Evolutionary conservation across 176 grass and related monocot species (phyloP), one percentile per base, ranked within the genome.

Genomic region (Chloris gayana): DNA sequence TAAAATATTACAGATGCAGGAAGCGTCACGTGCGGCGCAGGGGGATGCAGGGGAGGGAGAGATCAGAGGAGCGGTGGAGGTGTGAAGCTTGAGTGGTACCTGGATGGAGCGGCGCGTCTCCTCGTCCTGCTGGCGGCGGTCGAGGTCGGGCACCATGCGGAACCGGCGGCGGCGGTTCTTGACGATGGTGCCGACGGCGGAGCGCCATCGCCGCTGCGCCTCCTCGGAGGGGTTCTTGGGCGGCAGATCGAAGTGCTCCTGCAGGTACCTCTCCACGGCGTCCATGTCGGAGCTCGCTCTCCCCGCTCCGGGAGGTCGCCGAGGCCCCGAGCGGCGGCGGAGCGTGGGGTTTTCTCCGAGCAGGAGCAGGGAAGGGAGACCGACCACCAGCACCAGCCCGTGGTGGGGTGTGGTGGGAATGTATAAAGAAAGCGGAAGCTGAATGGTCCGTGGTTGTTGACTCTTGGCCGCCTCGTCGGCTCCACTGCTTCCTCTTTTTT

Each of bases 141-240:
- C 92, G 74, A 98, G 84, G 78, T 98, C 86, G n/a, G 92, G 75
- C 26, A 95, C 89, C 82, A 84, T 84, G 81, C 96, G 92, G 82
- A 98, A 98, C 19, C 96, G 90, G 13, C 96, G 92, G 53, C 90
- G 84, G 8, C 2, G 87, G 84, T 98, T 98, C 88, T 80, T 89
- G 71, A 98, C 90, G 67, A 98, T 6, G 7, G 22, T 62, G 26
- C 84, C 87, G 8, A 93, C 92, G 54, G 92, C 90, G 6, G 56
- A 50, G 73, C 92, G 92, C 96, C 96, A 98, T 10, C 87, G 88
- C 2, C 86, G 90, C 82, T 86, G 96, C 61, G 73, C 92, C 45
- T 83, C 92, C 79, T 93, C 90, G 21, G 92, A 88, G 9, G 86
- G 86, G 67, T 98, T 80, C 96, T 95, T 98, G 58, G 84, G 6